These are phyloP conservation scores for Pestalotiopsis sp. DNA, from an alignment of 2,329 filamentous ascomycete species.

Conservation along the genomic window DNA sequence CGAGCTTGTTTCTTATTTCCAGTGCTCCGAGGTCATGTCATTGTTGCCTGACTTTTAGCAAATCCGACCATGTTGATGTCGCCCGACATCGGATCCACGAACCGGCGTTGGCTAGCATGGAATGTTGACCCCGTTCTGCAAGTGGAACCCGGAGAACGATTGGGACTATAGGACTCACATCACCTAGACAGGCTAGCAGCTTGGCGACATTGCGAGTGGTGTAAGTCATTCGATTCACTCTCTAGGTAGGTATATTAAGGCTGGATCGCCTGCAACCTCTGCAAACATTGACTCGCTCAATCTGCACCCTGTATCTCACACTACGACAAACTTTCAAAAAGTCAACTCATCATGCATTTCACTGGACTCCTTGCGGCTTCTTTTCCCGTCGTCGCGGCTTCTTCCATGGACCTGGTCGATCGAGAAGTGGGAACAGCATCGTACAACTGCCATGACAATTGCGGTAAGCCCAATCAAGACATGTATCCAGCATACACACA, in stretches of 20 bases:
- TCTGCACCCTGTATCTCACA: neutral
- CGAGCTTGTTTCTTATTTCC: neutral
- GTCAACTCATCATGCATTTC: neutral
- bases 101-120: neutral
- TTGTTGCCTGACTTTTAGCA: neutral
- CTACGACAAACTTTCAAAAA: neutral
- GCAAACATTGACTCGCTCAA: neutral
- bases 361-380: neutral
- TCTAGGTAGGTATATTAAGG: neutral
- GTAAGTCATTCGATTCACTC: neutral
- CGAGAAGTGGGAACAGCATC: slow-evolving; percentile 41
- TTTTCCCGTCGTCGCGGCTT: neutral
- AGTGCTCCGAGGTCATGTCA: neutral
- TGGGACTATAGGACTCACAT: neutral
- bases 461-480: slow-evolving; percentile 39
- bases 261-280: neutral
- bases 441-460: slow-evolving; percentile 53
- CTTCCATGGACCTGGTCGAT: neutral
- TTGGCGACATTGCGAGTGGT: neutral
- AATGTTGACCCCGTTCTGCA: neutral
- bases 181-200: neutral
- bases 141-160: neutral
- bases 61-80: neutral
- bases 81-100: neutral
- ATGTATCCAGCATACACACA: too few species aligned